phyloP scores from a whole-genome alignment of 176 grass and related monocot genomes.

The Coix lacrymajobi region DNA sequence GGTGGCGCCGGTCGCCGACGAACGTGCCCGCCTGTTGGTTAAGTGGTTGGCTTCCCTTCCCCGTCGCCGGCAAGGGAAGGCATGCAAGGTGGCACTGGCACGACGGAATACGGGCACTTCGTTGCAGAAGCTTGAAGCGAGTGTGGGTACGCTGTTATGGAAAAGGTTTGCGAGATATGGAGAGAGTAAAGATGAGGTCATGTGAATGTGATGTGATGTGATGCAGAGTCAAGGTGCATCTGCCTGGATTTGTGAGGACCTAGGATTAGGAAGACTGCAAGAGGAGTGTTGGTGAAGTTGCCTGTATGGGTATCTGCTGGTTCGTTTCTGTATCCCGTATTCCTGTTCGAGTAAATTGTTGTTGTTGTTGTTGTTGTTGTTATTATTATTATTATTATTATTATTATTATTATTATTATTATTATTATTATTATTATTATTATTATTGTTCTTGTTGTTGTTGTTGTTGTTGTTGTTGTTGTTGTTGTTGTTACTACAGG shows the following conservation, averaged over 20 bases:
- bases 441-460: no score
- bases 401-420: no score
- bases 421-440: no score
- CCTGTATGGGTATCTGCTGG: background rate
- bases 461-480: no score
- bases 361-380: no score
- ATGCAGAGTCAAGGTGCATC: background rate
- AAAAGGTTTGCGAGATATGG: slow-evolving; percentile 1
- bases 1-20: background rate
- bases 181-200: slow-evolving; percentile 49
- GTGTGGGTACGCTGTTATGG: background rate
- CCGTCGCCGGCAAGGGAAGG: slow-evolving; percentile 46
- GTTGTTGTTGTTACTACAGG: no score
- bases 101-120: slow-evolving; percentile 19
- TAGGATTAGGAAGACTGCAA: background rate
- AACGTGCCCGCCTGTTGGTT: slow-evolving; percentile 8
- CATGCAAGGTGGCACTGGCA: slow-evolving; percentile 24
- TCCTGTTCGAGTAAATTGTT: background rate
- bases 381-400: no score
- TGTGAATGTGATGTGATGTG: slow-evolving; percentile 16
- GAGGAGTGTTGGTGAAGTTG: slow-evolving; percentile 17
- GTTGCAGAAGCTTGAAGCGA: slow-evolving; percentile 32
- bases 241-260: slow-evolving; percentile 7
- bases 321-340: background rate
- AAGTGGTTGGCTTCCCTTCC: slow-evolving; percentile 12